Conservation (phyloP, 2,329 filamentous ascomycete species). For the Colletotrichum musicola region DNA sequence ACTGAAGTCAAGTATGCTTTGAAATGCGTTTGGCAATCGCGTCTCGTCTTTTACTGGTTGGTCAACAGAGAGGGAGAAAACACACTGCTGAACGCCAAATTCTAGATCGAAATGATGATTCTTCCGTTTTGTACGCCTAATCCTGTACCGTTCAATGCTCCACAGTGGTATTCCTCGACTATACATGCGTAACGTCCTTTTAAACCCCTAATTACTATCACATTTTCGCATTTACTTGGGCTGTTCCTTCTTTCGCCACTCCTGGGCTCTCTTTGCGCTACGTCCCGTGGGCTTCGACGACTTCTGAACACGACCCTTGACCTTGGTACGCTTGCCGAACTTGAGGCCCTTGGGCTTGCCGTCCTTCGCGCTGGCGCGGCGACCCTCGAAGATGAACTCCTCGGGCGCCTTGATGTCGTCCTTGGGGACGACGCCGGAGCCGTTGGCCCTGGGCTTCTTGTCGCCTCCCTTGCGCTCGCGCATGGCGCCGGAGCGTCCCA, state of each 20-base stretch:
- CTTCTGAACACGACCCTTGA: slow-evolving; percentile 54
- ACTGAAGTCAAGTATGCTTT: slow-evolving; percentile 1
- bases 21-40: too few species aligned
- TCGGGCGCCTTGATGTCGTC: slow-evolving; percentile 70
- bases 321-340: slow-evolving; percentile 68
- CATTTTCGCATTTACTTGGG: slow-evolving; percentile 2
- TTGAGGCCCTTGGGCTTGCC: slow-evolving; percentile 73
- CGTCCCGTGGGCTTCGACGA: slow-evolving; percentile 55
- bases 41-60: too few species aligned
- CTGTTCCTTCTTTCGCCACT: slow-evolving; percentile 59
- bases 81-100: too few species aligned
- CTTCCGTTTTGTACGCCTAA: slow-evolving; percentile 33
- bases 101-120: not conserved
- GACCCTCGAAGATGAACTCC: slow-evolving; percentile 84
- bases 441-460: slow-evolving; percentile 42
- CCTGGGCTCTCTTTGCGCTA: slow-evolving; percentile 54
- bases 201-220: not conserved
- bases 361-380: slow-evolving; percentile 76
- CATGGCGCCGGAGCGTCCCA: slow-evolving; percentile 76
- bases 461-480: slow-evolving; percentile 49
- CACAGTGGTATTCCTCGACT: slow-evolving; percentile 12
- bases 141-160: slow-evolving; percentile 10
- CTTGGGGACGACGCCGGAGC: slow-evolving; percentile 40
- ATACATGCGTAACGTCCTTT: slow-evolving; percentile 3
- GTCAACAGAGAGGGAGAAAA: too few species aligned